Conservation (phyloP, 1,284 basidiomycete genomes). For the Ganoderma sinense region DNA sequence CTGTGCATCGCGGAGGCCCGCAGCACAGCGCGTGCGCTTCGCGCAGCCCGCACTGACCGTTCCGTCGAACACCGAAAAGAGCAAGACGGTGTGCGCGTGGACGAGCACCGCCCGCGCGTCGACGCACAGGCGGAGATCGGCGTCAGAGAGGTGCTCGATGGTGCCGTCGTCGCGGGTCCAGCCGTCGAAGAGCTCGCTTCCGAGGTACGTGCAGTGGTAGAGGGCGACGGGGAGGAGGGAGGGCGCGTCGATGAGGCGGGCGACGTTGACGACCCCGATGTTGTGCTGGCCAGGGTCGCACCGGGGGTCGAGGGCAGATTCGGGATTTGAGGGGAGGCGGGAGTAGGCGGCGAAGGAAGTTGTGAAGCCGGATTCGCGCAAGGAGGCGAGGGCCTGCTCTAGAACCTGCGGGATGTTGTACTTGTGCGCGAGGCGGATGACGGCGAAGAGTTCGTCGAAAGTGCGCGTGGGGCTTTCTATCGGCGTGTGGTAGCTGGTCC, state of each 20-base stretch:
- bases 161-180: slow-evolving; percentile 11
- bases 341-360: background rate
- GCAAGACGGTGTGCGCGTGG: background rate
- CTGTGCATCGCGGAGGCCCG: background rate
- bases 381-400: background rate
- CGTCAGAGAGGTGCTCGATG: background rate
- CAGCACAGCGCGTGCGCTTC: background rate
- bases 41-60: background rate
- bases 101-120: background rate
- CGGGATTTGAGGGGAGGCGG: background rate
- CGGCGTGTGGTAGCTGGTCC: background rate
- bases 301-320: background rate
- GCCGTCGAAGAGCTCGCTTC: slow-evolving; percentile 3
- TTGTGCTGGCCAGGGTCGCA: background rate
- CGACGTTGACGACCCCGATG: slow-evolving; percentile 15
- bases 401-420: background rate
- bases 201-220: background rate
- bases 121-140: background rate
- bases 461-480: background rate
- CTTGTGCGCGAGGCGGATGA: background rate
- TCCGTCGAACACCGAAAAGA: background rate
- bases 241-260: background rate
- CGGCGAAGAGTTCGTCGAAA: background rate
- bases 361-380: background rate
- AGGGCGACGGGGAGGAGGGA: slow-evolving; percentile 11